Conservation (phyloP, 2,329 filamentous ascomycete genomes). For the Colletotrichum ledebouriae region DNA sequence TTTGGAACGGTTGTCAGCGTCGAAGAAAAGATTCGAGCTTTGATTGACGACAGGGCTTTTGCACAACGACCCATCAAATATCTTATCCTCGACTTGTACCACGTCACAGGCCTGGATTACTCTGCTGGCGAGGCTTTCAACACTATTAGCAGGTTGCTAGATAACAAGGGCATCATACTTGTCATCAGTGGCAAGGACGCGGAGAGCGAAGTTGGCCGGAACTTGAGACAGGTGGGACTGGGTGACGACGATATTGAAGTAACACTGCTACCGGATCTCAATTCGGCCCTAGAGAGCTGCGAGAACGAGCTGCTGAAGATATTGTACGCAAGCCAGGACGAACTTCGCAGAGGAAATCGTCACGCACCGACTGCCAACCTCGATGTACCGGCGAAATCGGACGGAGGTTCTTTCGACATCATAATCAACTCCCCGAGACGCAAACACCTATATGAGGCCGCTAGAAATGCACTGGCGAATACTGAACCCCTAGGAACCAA, state of each 20-base stretch:
- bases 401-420: conserved; percentile 54
- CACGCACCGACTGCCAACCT: conserved; percentile 59
- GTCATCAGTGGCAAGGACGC: conserved; percentile 87
- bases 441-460: conserved; percentile 82
- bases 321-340: conserved; percentile 79
- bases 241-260: conserved; percentile 80
- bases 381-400: conserved; percentile 60
- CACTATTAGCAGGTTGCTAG: conserved; percentile 87
- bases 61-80: conserved; percentile 85
- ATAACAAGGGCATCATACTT: conserved; percentile 82
- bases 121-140: conserved; percentile 96
- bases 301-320: conserved; percentile 93
- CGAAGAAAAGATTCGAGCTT: conserved; percentile 84
- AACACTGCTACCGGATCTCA: conserved; percentile 87
- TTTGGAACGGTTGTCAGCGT: conserved; percentile 98
- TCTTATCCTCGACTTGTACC: conserved; percentile 87
- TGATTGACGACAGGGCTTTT: conserved; percentile 89
- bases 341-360: conserved; percentile 61
- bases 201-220: conserved; percentile 80
- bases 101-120: conserved; percentile 94
- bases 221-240: conserved; percentile 86
- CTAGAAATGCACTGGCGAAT: conserved; percentile 79
- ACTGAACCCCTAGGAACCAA: conserved; percentile 70
- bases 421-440: conserved; percentile 85
- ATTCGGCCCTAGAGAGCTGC: conserved; percentile 92